phyloP scores from a whole-genome alignment of 768 basidiomycete species.

The Trametes meyenii region DNA sequence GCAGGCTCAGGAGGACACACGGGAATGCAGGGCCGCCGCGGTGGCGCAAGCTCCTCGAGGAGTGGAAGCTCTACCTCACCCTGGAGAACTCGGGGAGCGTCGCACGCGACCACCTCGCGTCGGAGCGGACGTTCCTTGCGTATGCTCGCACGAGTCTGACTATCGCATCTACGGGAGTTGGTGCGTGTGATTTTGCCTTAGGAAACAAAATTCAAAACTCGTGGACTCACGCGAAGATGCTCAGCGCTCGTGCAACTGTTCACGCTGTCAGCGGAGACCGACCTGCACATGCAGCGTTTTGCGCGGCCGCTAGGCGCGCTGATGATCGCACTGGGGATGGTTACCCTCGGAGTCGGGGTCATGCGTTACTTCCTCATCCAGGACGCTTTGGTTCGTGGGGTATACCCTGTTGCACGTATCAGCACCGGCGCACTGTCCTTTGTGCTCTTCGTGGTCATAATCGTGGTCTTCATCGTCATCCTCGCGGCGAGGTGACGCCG shows the following conservation, averaged over 20 bases:
- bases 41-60: slow-evolving; percentile 8
- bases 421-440: slow-evolving; percentile 36
- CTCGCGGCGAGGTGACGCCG: slow-evolving; percentile 24
- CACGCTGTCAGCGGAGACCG: slow-evolving; percentile 38
- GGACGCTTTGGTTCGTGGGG: slow-evolving; percentile 39
- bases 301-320: slow-evolving; percentile 51
- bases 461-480: slow-evolving; percentile 43
- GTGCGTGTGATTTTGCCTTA: slow-evolving; percentile 30
- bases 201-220: background rate
- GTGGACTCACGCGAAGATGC: background rate
- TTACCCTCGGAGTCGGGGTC: slow-evolving; percentile 39
- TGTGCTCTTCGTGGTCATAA: slow-evolving; percentile 35
- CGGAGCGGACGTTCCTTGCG: slow-evolving; percentile 55
- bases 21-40: background rate
- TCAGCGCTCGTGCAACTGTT: slow-evolving; percentile 54
- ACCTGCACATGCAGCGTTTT: slow-evolving; percentile 27
- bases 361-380: slow-evolving; percentile 46
- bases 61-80: slow-evolving; percentile 31
- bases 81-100: slow-evolving; percentile 52
- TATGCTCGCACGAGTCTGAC: slow-evolving; percentile 54
- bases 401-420: slow-evolving; percentile 47
- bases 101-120: slow-evolving; percentile 55
- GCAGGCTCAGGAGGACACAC: background rate
- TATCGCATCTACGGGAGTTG: slow-evolving; percentile 51
- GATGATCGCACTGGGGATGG: slow-evolving; percentile 40